Evolutionary conservation across 208 protist genomes (phyloP).

Genomic region (Trypanosoma caninum): DNA sequence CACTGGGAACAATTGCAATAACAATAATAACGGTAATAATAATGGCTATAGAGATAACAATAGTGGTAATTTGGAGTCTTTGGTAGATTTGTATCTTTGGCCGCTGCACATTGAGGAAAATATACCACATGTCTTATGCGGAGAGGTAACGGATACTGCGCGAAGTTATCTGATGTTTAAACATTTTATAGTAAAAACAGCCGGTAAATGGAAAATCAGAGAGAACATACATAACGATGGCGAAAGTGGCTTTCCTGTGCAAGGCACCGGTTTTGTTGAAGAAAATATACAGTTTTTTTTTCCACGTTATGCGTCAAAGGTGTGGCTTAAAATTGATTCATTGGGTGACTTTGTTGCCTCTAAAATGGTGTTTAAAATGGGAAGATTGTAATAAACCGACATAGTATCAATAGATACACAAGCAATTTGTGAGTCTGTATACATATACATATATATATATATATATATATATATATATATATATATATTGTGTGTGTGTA

Average conservation of each 20-base stretch:
- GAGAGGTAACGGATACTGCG: slow-evolving; percentile 2
- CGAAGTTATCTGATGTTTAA: slow-evolving; percentile 3
- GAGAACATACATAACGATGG: neutral
- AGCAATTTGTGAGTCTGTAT: neutral
- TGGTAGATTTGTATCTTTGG: slow-evolving; percentile 25
- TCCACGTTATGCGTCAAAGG: slow-evolving; percentile 15
- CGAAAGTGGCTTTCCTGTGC: neutral
- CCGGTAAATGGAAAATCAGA: neutral
- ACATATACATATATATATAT: slow-evolving; percentile 2
- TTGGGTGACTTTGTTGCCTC: slow-evolving; percentile 42
- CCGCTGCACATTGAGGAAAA: slow-evolving; percentile 23
- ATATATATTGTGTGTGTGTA: too few relatives aligned
- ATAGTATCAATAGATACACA: neutral
- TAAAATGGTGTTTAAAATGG: slow-evolving; percentile 8
- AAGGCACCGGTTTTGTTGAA: neutral
- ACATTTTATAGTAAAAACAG: too few relatives aligned
- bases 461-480: neutral
- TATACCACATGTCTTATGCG: slow-evolving; percentile 48
- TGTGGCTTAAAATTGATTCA: slow-evolving; percentile 31
- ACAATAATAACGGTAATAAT: slow-evolving; percentile 3
- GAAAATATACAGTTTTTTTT: neutral
- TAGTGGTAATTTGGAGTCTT: slow-evolving; percentile 13
- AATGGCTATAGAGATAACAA: too few relatives aligned
- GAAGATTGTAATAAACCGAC: neutral
- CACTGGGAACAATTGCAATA: neutral